Conservation (phyloP, 106 monocot species). For the Dactylorhiza incarnata region DNA sequence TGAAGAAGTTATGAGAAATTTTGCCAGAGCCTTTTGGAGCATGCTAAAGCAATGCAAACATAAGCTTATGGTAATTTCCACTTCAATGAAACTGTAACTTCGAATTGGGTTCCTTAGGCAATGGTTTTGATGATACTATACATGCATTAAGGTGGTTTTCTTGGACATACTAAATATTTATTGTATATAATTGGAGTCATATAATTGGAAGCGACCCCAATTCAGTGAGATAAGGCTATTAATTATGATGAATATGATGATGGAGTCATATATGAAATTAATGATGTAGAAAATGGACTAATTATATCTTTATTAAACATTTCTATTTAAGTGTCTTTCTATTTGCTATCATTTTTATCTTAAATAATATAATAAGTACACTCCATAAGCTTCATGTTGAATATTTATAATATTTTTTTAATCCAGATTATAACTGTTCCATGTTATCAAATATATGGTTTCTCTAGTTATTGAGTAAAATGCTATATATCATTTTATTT, state of each 20-base stretch:
- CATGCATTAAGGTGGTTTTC: neutral
- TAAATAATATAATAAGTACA: neutral
- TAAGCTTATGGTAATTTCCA: slow-evolving; percentile 44
- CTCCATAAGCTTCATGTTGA: no score
- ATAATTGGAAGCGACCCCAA: no score
- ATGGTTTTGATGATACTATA: neutral
- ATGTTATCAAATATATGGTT: neutral
- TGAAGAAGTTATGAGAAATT: slow-evolving; percentile 45
- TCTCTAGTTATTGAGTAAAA: neutral
- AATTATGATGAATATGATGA: no score
- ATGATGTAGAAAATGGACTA: neutral
- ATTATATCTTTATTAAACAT: neutral
- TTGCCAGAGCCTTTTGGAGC: slow-evolving; percentile 65
- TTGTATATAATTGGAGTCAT: neutral
- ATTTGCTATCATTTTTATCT: neutral
- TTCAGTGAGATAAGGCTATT: no score
- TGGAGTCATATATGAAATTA: neutral
- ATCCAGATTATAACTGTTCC: neutral
- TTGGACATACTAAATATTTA: neutral
- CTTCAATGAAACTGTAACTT: neutral
- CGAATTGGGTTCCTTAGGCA: neutral
- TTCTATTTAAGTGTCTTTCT: neutral
- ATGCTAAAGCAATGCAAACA: slow-evolving; percentile 58
- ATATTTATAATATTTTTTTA: neutral
- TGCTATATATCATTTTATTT: neutral